A percentile compares a stretch with the other conserved stretches of the same genome.
Evolutionary conservation across 2,329 filamentous ascomycete species (phyloP).

Genomic region (Monosporascus sp.): DNA sequence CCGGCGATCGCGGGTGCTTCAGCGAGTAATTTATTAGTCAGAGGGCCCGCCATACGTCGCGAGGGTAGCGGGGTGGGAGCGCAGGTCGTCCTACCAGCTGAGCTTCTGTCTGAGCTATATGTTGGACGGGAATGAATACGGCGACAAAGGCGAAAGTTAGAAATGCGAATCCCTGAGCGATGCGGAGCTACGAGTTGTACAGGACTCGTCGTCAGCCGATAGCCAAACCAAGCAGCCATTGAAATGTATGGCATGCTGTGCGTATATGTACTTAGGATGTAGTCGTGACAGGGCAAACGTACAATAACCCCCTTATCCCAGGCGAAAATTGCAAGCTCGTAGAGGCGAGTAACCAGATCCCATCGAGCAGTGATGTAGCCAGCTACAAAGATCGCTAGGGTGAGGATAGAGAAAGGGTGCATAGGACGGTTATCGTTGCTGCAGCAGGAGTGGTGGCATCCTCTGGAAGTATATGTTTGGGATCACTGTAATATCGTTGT

Average conservation of each 20-base stretch:
- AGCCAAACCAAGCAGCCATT: too few relatives aligned
- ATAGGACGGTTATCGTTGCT: slow-evolving; percentile 54
- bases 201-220: slow-evolving; percentile 3
- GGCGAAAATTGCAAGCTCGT: slow-evolving; percentile 95
- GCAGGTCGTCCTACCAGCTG: slow-evolving; percentile 57
- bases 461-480: too few relatives aligned
- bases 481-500: too few relatives aligned
- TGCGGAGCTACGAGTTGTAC: slow-evolving; percentile 57
- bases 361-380: slow-evolving; percentile 99
- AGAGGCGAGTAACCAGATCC: slow-evolving; percentile 93
- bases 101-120: slow-evolving; percentile 75
- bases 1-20: slow-evolving; percentile 75
- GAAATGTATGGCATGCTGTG: too few relatives aligned
- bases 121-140: slow-evolving; percentile 77
- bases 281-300: slow-evolving; percentile 29
- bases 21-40: slow-evolving; percentile 17
- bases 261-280: too few relatives aligned
- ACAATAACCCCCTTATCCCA: slow-evolving; percentile 98
- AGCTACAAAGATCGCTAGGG: slow-evolving; percentile 96
- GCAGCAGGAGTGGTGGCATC: background rate
- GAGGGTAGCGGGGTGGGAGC: slow-evolving; percentile 1
- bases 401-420: slow-evolving; percentile 96
- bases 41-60: slow-evolving; percentile 6
- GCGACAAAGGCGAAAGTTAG: slow-evolving; percentile 81
- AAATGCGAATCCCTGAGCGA: slow-evolving; percentile 76